These are phyloP conservation scores for Aspergillus fijiensis DNA, from an alignment of 2,329 filamentous ascomycete species.

Conservation along the genomic window DNA sequence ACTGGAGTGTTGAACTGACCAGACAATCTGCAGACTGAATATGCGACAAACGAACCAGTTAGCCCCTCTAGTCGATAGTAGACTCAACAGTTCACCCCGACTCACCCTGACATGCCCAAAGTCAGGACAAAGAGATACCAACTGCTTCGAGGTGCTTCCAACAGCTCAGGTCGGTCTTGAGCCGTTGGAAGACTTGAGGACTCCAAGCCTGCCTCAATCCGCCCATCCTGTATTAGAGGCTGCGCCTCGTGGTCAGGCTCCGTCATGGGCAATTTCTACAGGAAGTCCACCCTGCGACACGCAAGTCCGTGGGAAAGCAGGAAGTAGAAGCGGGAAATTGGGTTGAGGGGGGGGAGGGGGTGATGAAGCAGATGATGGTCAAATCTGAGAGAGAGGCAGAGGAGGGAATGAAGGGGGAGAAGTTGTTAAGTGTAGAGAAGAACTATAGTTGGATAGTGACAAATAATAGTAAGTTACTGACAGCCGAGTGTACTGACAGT, in stretches of 20 bases:
- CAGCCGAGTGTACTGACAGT: no score
- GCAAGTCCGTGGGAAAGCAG: no score
- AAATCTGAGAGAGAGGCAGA: background rate
- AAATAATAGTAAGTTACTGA: no score
- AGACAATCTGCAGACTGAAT: conserved; percentile 77
- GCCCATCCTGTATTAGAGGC: conserved; percentile 6
- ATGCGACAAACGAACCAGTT: background rate
- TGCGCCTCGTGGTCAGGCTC: conserved; percentile 1
- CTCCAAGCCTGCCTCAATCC: background rate
- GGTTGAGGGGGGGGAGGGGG: background rate
- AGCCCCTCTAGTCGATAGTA: background rate
- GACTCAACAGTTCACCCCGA: background rate
- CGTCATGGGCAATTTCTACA: background rate
- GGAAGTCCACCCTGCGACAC: background rate
- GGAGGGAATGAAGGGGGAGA: no score
- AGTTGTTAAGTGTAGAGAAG: no score
- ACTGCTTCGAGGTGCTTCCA: conserved; percentile 62
- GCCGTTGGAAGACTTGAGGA: background rate
- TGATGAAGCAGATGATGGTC: no score
- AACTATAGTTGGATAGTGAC: no score
- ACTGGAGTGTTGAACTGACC: conserved; percentile 91
- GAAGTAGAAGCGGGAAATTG: no score
- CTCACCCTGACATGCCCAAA: conserved; percentile 72
- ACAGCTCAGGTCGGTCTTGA: background rate
- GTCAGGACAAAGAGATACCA: conserved; percentile 85